Base-by-base conservation (phyloP, 495 filamentous ascomycete species). In the Penicillium antarcticum region DNA sequence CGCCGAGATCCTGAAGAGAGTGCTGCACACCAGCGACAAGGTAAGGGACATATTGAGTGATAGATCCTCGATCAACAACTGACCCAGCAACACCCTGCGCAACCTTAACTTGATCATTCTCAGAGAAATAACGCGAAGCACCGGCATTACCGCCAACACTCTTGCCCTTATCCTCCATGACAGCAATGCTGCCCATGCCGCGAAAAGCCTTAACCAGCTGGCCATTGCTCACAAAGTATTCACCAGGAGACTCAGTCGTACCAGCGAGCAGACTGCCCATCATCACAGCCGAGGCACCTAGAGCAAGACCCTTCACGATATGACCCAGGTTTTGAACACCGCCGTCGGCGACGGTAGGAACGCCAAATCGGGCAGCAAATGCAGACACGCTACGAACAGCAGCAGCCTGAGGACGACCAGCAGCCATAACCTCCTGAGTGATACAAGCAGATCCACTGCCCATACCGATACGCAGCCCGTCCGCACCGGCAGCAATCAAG, bases 371-470 rank as follows among this genome's bases (percentile, higher is more conserved):
- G 37, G 87, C 87, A 29, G 94, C 94, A 59, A 97, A 99, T 19
- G 77, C 70, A 53, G 87, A 83, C 56, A 97, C 92, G 62, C 86
- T 89, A 77, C 86, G 90, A 50, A 99, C 92, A 31, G 92, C 82
- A 11, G 89, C 87, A 14, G 94, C 94, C 74, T 99, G 94, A 50
- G 94, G 94, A 57, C 94, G 86, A 33, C 94, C 94, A 36, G 97
- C 91, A 45, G 94, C 94, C 94, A 99, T 99, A 62, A 99, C 94
- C 75, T 99, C 94, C 74, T 99, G 94, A 37, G 94, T 99, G 63
- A 99, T 99, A 74, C 94, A 99, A 62, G 94, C 94, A 58, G 87
- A 92, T 61, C 95, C 94, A 66, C 89, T 94, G 59, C 94, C 94
- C 94, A 99, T 99, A 68, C 94, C 94, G 70, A 99, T 99, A 63